Evolutionary conservation across 108 stramenopile genomes (phyloP), one percentile per base, ranked within the genome.

Genomic region (Poteriospumella lacustris): DNA sequence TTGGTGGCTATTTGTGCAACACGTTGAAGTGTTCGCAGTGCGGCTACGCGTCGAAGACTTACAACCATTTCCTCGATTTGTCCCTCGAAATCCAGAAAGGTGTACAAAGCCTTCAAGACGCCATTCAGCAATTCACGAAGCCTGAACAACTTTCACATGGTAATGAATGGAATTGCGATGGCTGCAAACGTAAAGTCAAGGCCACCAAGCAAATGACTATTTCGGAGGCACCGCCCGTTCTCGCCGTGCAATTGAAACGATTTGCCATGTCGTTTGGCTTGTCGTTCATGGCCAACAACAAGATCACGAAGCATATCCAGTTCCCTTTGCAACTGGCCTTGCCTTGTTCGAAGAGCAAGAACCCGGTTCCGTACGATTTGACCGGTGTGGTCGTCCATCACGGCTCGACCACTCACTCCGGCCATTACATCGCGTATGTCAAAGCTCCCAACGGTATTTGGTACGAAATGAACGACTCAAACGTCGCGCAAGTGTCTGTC

Each of bases 11-110:
- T 79, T 83, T 94, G 59, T 86, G 93, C 33, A 88, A 87, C 59
- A 90, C 93, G 82, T 84, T 98, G 41, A 73, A 77, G 78, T 98
- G 97, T 84, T 85, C 83, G 0, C 78, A 83, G 47, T 97, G 96
- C 79, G 86, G 86, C 2, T 90, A 92, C 77, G 76, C 82, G 39
- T 92, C 92, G 79, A 91, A 94, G 76, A 96, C 95, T 0, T 94
- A 91, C 79, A 94, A 97, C 85, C 91, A 90, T n/a, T 96, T 94
- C 84, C 79, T 96, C 47, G 96, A 98, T 78, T 86, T 98, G 34
- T 89, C 91, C 33, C 80, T 98, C 42, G 95, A 97, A 76, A 85
- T 97, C 1, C 86, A 87, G 58, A 85, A 89, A 26, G 80, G 89
- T n/a, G 89, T 91, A 2, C 77, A 78, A 19, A 86, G 85, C 41